These are phyloP conservation scores for Protomyces pachydermus DNA, from an alignment of 1,139 yeast genomes.

Conservation along the genomic window DNA sequence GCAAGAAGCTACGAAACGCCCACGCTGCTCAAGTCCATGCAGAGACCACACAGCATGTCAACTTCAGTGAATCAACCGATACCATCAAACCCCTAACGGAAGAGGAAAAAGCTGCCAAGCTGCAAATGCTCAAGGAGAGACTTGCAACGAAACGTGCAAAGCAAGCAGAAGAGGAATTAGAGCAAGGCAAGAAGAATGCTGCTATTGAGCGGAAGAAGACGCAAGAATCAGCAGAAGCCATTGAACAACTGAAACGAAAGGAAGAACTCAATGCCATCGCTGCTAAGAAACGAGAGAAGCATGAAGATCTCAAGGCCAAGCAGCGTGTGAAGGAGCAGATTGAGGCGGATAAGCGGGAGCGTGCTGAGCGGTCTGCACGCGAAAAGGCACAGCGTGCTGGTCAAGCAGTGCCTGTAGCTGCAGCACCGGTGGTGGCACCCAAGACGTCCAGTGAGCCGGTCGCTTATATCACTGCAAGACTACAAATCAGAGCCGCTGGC, in stretches of 20 bases:
- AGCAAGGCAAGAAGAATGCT: slow-evolving; percentile 35
- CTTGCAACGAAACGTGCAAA: slow-evolving; percentile 38
- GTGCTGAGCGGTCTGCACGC: slow-evolving; percentile 34
- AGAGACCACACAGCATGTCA: slow-evolving; percentile 29
- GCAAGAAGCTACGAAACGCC: slow-evolving; percentile 28
- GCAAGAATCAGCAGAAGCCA: slow-evolving; percentile 36
- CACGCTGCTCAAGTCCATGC: slow-evolving; percentile 32
- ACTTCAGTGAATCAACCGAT: slow-evolving; percentile 32
- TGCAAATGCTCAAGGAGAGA: slow-evolving; percentile 37
- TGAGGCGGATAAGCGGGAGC: slow-evolving; percentile 41
- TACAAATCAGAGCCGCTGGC: slow-evolving; percentile 38
- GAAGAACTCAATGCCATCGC: slow-evolving; percentile 40
- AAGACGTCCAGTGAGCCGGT: slow-evolving; percentile 32
- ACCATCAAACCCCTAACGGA: slow-evolving; percentile 35
- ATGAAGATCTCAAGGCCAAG: slow-evolving; percentile 40
- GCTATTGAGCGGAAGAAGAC: slow-evolving; percentile 38
- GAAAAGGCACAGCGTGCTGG: slow-evolving; percentile 31
- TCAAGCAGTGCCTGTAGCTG: slow-evolving; percentile 9
- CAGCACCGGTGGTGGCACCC: slow-evolving; percentile 29
- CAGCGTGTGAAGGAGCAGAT: slow-evolving; percentile 37
- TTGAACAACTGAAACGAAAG: slow-evolving; percentile 39
- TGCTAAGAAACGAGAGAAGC: slow-evolving; percentile 37
- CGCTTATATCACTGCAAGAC: slow-evolving; percentile 37
- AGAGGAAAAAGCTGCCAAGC: slow-evolving; percentile 38
- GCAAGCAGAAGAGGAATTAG: slow-evolving; percentile 33